Evolutionary conservation across 305 asterid species (phyloP), one percentile per base, ranked within the genome.

Genomic region (Fraxinus paxiana): DNA sequence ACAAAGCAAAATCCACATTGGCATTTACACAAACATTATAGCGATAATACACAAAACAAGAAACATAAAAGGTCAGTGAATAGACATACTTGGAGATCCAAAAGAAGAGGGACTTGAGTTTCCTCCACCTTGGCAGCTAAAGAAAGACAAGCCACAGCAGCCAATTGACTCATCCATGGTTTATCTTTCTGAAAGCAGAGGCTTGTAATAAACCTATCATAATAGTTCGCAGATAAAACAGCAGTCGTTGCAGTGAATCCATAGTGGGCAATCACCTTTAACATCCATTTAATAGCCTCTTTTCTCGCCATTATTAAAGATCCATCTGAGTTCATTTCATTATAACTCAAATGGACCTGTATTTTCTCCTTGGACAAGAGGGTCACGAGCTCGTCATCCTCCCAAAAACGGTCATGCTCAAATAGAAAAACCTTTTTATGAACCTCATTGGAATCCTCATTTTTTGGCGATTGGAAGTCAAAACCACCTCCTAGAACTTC

Each of bases 121-220:
- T 95, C 97, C 87, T 95, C 99, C 87, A 95, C 87, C 80, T 95
- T 95, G 0, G 99, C 97, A 87, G 99, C 99, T n/a, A 95, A 74
- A 4, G 97, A 95, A 76, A 95, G 92, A 76, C 97, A 95, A 71
- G 99, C 96, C 28, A 95, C 98, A 56, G 97, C 93, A 79, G 89
- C 92, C 79, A 95, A 88, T 83, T 95, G 99, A 83, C 92, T 87
- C 98, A 90, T 92, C 99, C 99, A 95, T 18, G 97, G 96, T 90
- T 90, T 92, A 89, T 95, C 98, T 46, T 82, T 88, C 91, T 89
- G 95, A 80, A 92, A 91, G 82, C 86, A 86, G 20, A 67, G 69
- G 83, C 94, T 91, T 0, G 92, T 75, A 30, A 91, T 26, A 71
- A 91, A 92, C 85, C 95, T 88, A 85, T 94, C 96, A 33, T 83